Evolutionary conservation across 179 eudicot genomes (phyloP).

Genomic region (Beta lomatogona): DNA sequence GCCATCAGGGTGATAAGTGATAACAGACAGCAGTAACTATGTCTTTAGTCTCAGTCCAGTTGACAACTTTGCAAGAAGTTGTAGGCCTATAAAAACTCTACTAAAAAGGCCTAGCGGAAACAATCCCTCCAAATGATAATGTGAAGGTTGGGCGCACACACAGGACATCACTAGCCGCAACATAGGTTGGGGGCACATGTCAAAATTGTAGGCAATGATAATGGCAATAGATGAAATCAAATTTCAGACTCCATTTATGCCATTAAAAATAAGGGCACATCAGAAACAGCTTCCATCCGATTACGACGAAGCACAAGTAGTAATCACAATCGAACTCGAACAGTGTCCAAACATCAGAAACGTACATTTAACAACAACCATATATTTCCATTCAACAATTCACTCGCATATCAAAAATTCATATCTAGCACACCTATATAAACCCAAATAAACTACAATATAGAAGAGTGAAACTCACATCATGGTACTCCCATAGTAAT

Average conservation of each 20-base stretch:
- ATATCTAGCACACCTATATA: background rate
- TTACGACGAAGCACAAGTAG: background rate
- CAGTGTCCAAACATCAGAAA: background rate
- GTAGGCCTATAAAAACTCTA: too few relatives aligned
- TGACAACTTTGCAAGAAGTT: slow-evolving; percentile 55
- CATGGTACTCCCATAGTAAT: slow-evolving; percentile 79
- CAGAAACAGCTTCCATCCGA: background rate
- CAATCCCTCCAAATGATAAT: too few relatives aligned
- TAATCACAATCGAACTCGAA: background rate
- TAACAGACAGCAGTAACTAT: slow-evolving; percentile 85
- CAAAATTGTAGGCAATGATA: background rate
- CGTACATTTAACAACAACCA: background rate
- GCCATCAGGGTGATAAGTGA: slow-evolving; percentile 57
- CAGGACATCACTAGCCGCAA: background rate
- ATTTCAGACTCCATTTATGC: slow-evolving; percentile 29
- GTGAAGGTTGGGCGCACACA: background rate
- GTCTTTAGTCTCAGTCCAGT: slow-evolving; percentile 79
- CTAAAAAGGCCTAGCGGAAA: too few relatives aligned
- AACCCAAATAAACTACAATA: background rate
- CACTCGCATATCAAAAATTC: background rate
- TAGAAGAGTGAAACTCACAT: background rate
- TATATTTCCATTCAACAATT: background rate
- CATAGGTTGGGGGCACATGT: background rate
- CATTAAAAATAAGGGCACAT: background rate
- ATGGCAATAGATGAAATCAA: background rate